phyloP scores from a whole-genome alignment of 2,329 filamentous ascomycete genomes.

The Fusarium sp. region DNA sequence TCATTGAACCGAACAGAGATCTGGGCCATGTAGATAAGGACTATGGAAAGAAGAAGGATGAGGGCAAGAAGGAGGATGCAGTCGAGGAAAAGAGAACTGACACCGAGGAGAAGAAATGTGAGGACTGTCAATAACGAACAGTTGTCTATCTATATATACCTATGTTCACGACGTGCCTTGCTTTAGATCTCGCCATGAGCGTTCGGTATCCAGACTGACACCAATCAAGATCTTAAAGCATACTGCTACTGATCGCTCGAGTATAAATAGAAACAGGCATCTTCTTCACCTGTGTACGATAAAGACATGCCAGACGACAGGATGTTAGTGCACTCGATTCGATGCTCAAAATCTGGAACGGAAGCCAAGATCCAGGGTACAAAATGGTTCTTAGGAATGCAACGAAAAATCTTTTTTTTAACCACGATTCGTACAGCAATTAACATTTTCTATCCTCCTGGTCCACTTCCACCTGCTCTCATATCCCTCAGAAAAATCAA shows the following conservation, averaged over 20 bases:
- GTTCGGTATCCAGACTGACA: background rate
- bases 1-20: constrained; percentile 80
- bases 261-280: background rate
- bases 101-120: constrained; percentile 36
- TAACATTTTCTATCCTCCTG: constrained; percentile 31
- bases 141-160: background rate
- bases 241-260: background rate
- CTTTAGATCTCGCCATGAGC: background rate
- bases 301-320: background rate
- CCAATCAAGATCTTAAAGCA: no score
- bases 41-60: constrained; percentile 41
- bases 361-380: background rate
- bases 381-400: background rate
- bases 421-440: constrained; percentile 26
- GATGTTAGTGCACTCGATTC: background rate
- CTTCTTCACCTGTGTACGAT: background rate
- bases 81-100: constrained; percentile 5
- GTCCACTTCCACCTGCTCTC: constrained; percentile 10
- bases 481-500: constrained; percentile 20
- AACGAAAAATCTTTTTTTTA: background rate
- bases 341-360: background rate
- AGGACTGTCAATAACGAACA: constrained; percentile 45
- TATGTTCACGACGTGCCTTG: background rate
- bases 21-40: constrained; percentile 83
- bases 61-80: constrained; percentile 16